A percentile compares a stretch with the other conserved stretches of the same genome.
phyloP scores from a whole-genome alignment of 2,329 filamentous ascomycete species.

The Ilyonectria robusta region DNA sequence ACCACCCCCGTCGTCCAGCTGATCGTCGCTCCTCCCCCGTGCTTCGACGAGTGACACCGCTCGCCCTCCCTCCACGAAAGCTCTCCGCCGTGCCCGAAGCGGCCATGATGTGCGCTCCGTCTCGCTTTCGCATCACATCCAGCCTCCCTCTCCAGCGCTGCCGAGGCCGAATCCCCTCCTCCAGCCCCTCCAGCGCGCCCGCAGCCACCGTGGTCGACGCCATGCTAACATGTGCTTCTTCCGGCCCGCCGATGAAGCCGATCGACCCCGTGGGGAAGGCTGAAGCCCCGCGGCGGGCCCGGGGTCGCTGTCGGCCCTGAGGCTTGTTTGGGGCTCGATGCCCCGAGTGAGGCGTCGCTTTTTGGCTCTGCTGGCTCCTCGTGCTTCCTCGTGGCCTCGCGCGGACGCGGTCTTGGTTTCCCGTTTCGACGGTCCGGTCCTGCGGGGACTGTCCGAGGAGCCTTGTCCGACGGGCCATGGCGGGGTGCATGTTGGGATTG shows the following conservation, averaged over 20 bases:
- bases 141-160: conserved; percentile 6
- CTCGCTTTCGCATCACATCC: conserved; percentile 1
- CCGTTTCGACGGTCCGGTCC: conserved; percentile 35
- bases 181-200: background rate
- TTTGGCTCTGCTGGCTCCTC: background rate
- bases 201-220: background rate
- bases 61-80: conserved; percentile 22
- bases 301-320: conserved; percentile 30
- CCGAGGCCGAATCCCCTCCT: conserved; percentile 24
- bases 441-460: conserved; percentile 23
- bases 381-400: conserved; percentile 15
- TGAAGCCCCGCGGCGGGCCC: conserved; percentile 29
- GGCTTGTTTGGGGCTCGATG: conserved; percentile 38
- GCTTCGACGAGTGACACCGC: conserved; percentile 22
- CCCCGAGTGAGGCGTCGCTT: conserved; percentile 17
- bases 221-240: conserved; percentile 35
- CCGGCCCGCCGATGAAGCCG: conserved; percentile 16
- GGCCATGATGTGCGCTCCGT: conserved; percentile 19
- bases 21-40: conserved; percentile 33
- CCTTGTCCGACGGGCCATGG: background rate
- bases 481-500: conserved; percentile 2
- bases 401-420: conserved; percentile 40
- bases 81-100: conserved; percentile 10
- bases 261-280: conserved; percentile 38
- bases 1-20: conserved; percentile 28